Base-by-base conservation (phyloP, 1,284 basidiomycete genomes). In the Paramarasmius palmivorus region DNA sequence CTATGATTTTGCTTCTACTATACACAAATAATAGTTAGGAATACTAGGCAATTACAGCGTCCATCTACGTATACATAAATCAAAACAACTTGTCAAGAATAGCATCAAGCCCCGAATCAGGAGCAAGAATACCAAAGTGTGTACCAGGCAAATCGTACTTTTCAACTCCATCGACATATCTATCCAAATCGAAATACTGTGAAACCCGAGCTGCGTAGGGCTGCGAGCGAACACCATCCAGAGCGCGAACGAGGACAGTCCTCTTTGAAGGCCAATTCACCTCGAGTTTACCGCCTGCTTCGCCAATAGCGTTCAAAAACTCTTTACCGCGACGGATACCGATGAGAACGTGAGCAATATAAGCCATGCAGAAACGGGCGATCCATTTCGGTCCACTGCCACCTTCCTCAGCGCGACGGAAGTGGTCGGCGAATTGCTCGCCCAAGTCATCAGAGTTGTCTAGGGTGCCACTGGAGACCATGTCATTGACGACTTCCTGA, bases 361-460 rank as follows among this genome's bases (percentile, higher is more conserved):
- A 46, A 7, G 44, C 44, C n/a, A 26, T 46, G 25, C 26, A 46
- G 44, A 46, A 46, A 12, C 44, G 44, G n/a, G 44, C 25, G 25
- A 46, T 29, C 44, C 44, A 46, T 32, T 46, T 46, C 5, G 44
- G 44, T 15, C 44, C 44, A 19, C 44, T 46, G 15, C 44, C 44
- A 32, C 44, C 44, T 29, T 46, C 44, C 19, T 46, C 32, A 7
- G 26, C 26, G 32, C 44, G 44, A 14, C 32, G 14, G 44, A 46
- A n/a, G 25, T 46, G 44, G 29, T 46, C 44, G 12, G 22, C 44
- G 25, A 46, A 46, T 19, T 46, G 44, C 22, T 17, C 9, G 29
- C 44, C 44, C 12, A 46, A 26, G 25, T 26, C 44, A 15, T 46
- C 44, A 5, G 44, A 26, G 25, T 46, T 19, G 2, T 46, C 44